These are phyloP conservation scores for Phialemoniopsis sp. DNA, from an alignment of 2,329 filamentous ascomycete genomes.

Conservation along the genomic window DNA sequence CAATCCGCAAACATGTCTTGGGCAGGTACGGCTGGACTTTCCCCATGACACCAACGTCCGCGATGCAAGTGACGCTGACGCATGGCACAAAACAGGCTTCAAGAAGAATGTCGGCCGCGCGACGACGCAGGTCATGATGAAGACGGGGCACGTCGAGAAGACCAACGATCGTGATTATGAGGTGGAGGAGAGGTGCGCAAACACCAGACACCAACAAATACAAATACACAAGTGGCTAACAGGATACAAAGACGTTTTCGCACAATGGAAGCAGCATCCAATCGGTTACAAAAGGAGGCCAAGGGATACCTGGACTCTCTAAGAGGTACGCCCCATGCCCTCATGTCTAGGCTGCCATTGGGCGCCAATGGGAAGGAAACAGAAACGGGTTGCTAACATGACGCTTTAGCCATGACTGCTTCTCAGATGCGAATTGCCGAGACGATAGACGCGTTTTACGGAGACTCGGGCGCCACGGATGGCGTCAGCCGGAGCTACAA, in stretches of 20 bases:
- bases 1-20: conserved; percentile 36
- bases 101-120: conserved; percentile 98
- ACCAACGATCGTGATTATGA: conserved; percentile 99
- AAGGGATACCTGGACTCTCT: conserved; percentile 97
- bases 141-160: conserved; percentile 97
- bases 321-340: conserved; percentile 54
- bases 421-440: conserved; percentile 99
- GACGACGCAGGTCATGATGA: conserved; percentile 99
- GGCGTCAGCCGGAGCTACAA: conserved; percentile 97
- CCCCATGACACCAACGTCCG: too few relatives aligned
- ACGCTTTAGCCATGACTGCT: conserved; percentile 80
- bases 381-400: conserved; percentile 7
- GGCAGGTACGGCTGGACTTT: conserved; percentile 30
- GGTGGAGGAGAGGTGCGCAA: conserved; percentile 77
- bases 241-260: conserved; percentile 70
- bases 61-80: too few relatives aligned
- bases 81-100: conserved; percentile 54
- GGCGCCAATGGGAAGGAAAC: conserved; percentile 2
- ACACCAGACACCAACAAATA: background rate
- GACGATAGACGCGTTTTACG: conserved; percentile 99
- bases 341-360: background rate
- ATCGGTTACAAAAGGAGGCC: conserved; percentile 92
- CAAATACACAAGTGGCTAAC: conserved; percentile 3
- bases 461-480: conserved; percentile 89
- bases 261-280: conserved; percentile 93